Conservation (phyloP, 768 basidiomycete genomes). For the Panaeolus cyanescens region DNA sequence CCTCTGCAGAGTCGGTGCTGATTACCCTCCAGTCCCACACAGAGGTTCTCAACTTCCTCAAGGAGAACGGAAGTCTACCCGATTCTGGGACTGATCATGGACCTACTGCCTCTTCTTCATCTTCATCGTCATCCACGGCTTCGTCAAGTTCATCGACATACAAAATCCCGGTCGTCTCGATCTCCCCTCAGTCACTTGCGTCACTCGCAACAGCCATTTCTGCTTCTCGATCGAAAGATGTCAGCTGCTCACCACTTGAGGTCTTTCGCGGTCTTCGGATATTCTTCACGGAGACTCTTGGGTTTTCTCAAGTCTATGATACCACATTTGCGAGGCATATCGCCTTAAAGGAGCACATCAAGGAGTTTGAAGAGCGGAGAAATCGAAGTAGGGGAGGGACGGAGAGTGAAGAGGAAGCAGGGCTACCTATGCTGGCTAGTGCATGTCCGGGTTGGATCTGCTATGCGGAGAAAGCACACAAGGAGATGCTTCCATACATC, state of each 20-base stretch:
- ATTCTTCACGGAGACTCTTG: conserved; percentile 69
- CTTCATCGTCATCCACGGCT: conserved; percentile 28
- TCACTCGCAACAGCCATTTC: conserved; percentile 24
- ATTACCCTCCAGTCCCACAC: conserved; percentile 95
- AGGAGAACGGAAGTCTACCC: conserved; percentile 39
- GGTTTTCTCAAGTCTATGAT: conserved; percentile 86
- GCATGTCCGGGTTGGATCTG: conserved; percentile 99
- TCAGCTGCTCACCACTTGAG: conserved; percentile 39
- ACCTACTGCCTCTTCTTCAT: conserved; percentile 55
- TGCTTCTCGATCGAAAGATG: conserved; percentile 11
- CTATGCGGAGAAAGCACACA: conserved; percentile 97
- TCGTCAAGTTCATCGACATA: conserved; percentile 1
- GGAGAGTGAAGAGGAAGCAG: conserved; percentile 23
- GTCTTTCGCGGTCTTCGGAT: conserved; percentile 71
- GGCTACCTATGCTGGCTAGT: conserved; percentile 89
- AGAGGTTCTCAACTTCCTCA: conserved; percentile 84
- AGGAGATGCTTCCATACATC: conserved; percentile 92
- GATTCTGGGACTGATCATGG: conserved; percentile 22
- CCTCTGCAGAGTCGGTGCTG: conserved; percentile 95
- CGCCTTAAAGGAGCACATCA: conserved; percentile 76
- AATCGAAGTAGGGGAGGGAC: conserved; percentile 17
- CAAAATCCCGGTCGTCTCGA: conserved; percentile 24
- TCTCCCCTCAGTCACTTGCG: conserved; percentile 27
- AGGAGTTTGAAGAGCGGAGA: conserved; percentile 77
- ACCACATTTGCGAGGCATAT: conserved; percentile 94